Conservation (phyloP, 257 asterid genomes). For the Ligustrum vulgare region DNA sequence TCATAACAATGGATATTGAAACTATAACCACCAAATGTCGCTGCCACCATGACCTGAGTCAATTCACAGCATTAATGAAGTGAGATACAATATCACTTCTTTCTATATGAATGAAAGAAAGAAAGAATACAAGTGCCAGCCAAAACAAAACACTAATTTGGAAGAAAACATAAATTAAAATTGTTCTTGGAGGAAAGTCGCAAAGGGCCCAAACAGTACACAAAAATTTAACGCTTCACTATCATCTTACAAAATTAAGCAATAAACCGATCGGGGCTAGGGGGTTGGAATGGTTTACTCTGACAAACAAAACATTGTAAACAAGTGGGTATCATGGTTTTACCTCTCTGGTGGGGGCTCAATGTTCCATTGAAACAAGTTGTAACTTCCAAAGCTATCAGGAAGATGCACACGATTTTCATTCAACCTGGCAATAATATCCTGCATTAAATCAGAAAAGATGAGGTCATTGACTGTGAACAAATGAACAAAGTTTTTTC, state of each 20-base stretch:
- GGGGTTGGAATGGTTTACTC: neutral
- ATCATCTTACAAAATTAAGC: neutral
- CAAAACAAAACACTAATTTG: neutral
- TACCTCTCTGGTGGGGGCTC: slow-evolving; percentile 69
- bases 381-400: slow-evolving; percentile 73
- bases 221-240: neutral
- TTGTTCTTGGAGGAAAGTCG: neutral
- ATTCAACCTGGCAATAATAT: slow-evolving; percentile 56
- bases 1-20: slow-evolving; percentile 28
- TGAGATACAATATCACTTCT: neutral
- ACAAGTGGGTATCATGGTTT: neutral
- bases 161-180: slow-evolving; percentile 6
- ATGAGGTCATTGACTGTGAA: slow-evolving; percentile 14
- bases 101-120: neutral
- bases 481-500: neutral
- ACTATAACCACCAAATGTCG: slow-evolving; percentile 42
- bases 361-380: slow-evolving; percentile 56
- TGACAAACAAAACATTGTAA: neutral
- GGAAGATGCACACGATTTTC: slow-evolving; percentile 61
- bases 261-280: neutral
- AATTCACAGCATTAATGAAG: neutral
- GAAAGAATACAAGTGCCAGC: neutral
- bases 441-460: slow-evolving; percentile 42
- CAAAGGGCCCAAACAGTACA: neutral
- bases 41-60: slow-evolving; percentile 63